A percentile compares a stretch with the other conserved stretches of the same genome.
phyloP scores from a whole-genome alignment of 2,329 filamentous ascomycete species.

The Colletotrichum tofieldiae region DNA sequence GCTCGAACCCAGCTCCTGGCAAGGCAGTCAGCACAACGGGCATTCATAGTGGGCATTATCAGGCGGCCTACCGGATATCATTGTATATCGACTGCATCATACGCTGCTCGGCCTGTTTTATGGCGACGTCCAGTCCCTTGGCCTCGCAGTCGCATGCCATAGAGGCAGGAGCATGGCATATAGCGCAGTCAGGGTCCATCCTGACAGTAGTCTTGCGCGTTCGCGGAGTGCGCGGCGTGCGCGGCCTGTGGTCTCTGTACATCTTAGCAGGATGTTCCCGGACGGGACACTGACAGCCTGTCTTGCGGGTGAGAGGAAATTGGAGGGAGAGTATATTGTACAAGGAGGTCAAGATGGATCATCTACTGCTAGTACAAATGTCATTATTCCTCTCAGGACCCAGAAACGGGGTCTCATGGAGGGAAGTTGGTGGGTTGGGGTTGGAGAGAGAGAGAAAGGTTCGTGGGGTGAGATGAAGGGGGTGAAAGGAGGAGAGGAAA shows the following conservation, averaged over 20 bases:
- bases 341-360: conserved; percentile 48
- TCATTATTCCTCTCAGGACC: conserved; percentile 52
- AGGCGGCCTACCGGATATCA: conserved; percentile 71
- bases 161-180: conserved; percentile 74
- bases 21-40: conserved; percentile 41
- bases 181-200: conserved; percentile 80
- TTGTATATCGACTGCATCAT: conserved; percentile 76
- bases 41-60: not conserved
- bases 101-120: conserved; percentile 74
- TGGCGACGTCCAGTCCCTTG: conserved; percentile 74
- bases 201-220: conserved; percentile 66
- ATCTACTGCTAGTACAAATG: conserved; percentile 42
- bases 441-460: conserved; percentile 33
- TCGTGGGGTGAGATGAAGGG: conserved; percentile 45
- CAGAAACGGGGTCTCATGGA: conserved; percentile 54
- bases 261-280: conserved; percentile 61
- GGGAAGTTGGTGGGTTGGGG: conserved; percentile 44
- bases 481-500: conserved; percentile 43
- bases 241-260: conserved; percentile 61
- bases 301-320: conserved; percentile 15
- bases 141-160: conserved; percentile 77
- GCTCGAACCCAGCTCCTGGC: conserved; percentile 74
- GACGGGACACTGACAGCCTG: conserved; percentile 44
- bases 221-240: conserved; percentile 41
- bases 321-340: conserved; percentile 48